These are phyloP conservation scores for Pascua sp. DNA, from an alignment of 1,284 basidiomycete genomes.

Conservation along the genomic window DNA sequence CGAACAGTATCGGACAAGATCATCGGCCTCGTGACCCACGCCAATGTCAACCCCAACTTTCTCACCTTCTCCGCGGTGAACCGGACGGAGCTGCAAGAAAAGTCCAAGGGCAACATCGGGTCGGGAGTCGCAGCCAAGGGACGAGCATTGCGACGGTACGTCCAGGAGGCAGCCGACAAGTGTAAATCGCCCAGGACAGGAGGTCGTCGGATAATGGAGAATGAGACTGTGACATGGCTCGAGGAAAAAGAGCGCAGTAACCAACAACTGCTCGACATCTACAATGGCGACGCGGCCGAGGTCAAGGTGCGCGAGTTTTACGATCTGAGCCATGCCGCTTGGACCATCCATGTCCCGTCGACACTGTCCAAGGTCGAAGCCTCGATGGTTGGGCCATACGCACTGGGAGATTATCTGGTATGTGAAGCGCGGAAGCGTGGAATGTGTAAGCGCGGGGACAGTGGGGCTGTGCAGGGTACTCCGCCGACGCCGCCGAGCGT, in stretches of 20 bases:
- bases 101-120: conserved; percentile 42
- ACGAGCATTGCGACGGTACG: conserved; percentile 57
- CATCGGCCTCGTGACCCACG: conserved; percentile 63
- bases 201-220: not conserved
- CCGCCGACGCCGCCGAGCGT: too few relatives aligned
- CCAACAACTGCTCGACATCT: conserved; percentile 43
- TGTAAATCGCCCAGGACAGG: not conserved
- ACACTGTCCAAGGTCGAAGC: conserved; percentile 56
- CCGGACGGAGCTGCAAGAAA: conserved; percentile 40
- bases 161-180: conserved; percentile 46
- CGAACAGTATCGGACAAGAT: conserved; percentile 36
- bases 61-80: conserved; percentile 46
- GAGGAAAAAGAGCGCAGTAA: conserved; percentile 48
- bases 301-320: conserved; percentile 45
- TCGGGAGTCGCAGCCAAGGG: conserved; percentile 54
- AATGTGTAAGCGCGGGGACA: not conserved
- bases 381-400: conserved; percentile 66
- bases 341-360: conserved; percentile 54
- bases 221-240: conserved; percentile 46
- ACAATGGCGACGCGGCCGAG: conserved; percentile 34
- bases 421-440: conserved; percentile 14
- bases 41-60: conserved; percentile 53
- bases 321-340: conserved; percentile 47
- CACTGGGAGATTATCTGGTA: conserved; percentile 59
- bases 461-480: not conserved